A percentile compares a stretch with the other conserved stretches of the same genome.
Conservation (phyloP, 2,329 filamentous ascomycete species). For the Leptographium lundbergii region DNA sequence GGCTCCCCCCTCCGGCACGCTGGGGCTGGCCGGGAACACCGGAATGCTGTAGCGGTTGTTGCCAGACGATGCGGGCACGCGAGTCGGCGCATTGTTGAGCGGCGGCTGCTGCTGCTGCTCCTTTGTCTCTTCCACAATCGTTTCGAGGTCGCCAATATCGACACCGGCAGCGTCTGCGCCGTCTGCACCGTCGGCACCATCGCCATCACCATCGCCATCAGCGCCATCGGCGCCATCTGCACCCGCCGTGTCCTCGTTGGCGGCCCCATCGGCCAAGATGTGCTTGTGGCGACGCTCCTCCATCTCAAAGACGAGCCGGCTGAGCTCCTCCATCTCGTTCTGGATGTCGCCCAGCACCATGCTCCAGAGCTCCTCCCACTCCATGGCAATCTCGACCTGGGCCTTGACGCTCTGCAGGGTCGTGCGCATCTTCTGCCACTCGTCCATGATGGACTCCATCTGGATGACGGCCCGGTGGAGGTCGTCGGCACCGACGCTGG, state of each 20-base stretch:
- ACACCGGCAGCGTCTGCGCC: conserved; percentile 41
- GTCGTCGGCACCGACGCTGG: conserved; percentile 55
- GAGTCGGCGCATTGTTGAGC: conserved; percentile 20
- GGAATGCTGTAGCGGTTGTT: conserved; percentile 59
- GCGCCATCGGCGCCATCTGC: too few relatives aligned
- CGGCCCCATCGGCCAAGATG: conserved; percentile 41
- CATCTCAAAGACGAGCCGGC: conserved; percentile 84
- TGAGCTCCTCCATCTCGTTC: conserved; percentile 52
- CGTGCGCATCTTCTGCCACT: conserved; percentile 73
- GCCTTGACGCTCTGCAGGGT: conserved; percentile 69
- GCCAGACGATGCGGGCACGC: conserved; percentile 28
- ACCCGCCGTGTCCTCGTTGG: too few relatives aligned
- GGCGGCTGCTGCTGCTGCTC: conserved; percentile 16
- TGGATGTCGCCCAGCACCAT: conserved; percentile 88
- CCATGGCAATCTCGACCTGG: conserved; percentile 95
- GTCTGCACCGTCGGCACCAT: too few relatives aligned
- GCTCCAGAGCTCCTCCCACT: conserved; percentile 97
- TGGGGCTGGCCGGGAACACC: conserved; percentile 49
- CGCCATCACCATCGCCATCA: too few relatives aligned
- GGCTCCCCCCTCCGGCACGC: conserved; percentile 30
- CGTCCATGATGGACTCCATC: conserved; percentile 76
- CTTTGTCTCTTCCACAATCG: conserved; percentile 81
- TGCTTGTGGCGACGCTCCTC: conserved; percentile 85
- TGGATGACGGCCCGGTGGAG: conserved; percentile 66
- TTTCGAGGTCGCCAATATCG: conserved; percentile 83